Percentiles rank a stretch among this genome's conserved stretches.
Conservation (phyloP, 164 flowering plant species). For the Macadamia integrifolia region DNA sequence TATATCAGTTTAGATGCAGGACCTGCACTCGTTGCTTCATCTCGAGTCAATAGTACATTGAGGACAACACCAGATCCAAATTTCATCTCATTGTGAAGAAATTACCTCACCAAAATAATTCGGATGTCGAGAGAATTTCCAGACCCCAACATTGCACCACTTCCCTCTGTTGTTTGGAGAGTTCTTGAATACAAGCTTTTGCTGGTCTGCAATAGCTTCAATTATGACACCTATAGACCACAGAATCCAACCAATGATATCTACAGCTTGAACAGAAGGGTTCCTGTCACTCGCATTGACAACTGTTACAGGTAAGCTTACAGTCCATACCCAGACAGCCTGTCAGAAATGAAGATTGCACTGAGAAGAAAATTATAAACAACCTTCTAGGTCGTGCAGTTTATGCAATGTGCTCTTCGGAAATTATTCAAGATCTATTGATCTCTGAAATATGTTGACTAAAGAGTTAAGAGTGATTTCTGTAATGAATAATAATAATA, state of each 20-base stretch:
- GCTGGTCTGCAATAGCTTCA: constrained; percentile 91
- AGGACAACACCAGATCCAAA: constrained; percentile 1
- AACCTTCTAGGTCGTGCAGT: not conserved
- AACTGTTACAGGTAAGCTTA: constrained; percentile 87
- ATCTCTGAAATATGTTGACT: constrained; percentile 2
- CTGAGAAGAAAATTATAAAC: constrained; percentile 1
- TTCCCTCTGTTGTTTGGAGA: constrained; percentile 78
- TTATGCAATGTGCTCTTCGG: not conserved
- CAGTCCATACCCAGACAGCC: constrained; percentile 99
- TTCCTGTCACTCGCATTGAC: constrained; percentile 72
- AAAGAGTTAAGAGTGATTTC: not conserved
- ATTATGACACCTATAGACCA: constrained; percentile 61
- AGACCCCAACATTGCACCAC: constrained; percentile 84
- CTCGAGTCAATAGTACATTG: constrained; percentile 5
- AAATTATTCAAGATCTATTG: not conserved
- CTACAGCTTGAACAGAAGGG: constrained; percentile 57
- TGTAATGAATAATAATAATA: not conserved
- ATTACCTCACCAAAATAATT: constrained; percentile 96
- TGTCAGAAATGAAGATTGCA: constrained; percentile 24
- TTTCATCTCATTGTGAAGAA: not conserved
- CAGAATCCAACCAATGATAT: constrained; percentile 85
- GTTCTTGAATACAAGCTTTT: constrained; percentile 72
- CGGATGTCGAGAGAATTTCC: constrained; percentile 87
- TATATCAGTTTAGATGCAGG: not conserved
- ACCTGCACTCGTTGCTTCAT: not conserved